Base-by-base conservation (phyloP, 192 early-diverging fungal genomes). In the Geranomyces michiganensis region DNA sequence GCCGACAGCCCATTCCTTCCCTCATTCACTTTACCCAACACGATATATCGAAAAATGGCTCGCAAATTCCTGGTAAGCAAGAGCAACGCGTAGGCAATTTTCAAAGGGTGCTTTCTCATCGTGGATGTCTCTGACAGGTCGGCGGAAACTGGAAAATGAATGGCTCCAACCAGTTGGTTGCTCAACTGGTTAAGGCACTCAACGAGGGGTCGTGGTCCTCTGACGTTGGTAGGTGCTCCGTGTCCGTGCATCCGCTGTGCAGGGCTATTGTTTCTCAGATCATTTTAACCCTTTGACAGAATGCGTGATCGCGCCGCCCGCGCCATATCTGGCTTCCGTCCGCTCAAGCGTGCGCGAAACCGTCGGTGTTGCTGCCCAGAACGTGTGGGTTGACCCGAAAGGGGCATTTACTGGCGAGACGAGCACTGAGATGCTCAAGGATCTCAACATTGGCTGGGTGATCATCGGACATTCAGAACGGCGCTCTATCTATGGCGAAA, bases 391-490 rank as follows among this genome's bases (percentile, higher is more conserved):
- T 70, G 89, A 93, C 78, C 51, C 85, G 56, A 91, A 86, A 75
- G 97, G 97, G 65, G 97, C 97, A 56, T 99, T 82, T 88, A 99
- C 97, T 60, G 97, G 97, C 64, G 97, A 99, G 81, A 91, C 94
- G 84, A 90, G 90, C 78, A 85, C 91, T 68, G 95, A 96, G 80
- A 91, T 94, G 87, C 88, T 99, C 78, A 96, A 94, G 86, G 98
- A 99, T 74, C 82, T 99, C 29, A 87, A 85, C 68, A 92, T 98
- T 74, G 86, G 90, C 65, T 99, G 98, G 98, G 91, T 91, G 63
- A 95, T 99, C 74, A 83, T 98, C 72, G 98, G 98, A 65, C 98
- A 99, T 89, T 98, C 96, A 71, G 98, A 99, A 80, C 93, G 98
- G 74, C 89, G 98, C 76, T 92, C 93, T 79, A 89, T 93, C 78